Conservation (phyloP, 1,139 yeast species). For the Zygosaccharomyces pseudobailii region DNA sequence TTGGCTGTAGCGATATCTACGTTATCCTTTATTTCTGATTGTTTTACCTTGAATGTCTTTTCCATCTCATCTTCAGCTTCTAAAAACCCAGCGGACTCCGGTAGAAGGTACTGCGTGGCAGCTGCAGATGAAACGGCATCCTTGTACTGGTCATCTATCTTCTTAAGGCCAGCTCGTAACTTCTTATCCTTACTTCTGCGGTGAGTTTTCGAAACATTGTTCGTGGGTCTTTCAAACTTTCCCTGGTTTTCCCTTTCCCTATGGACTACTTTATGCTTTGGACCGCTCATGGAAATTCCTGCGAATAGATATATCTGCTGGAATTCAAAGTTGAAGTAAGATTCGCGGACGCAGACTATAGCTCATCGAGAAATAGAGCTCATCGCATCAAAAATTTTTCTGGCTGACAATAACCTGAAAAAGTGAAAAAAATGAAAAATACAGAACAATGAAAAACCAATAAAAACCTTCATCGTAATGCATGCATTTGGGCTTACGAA, state of each 20-base stretch:
- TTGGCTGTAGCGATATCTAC: conserved; percentile 75
- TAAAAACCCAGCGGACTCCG: conserved; percentile 77
- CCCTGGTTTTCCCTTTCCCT: conserved; percentile 25
- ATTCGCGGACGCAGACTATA: neutral
- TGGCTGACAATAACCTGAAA: neutral
- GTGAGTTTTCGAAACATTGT: conserved; percentile 14
- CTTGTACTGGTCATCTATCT: conserved; percentile 66
- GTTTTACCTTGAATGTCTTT: conserved; percentile 78
- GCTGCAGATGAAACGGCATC: conserved; percentile 80
- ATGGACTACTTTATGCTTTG: conserved; percentile 5
- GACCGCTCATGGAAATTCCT: conserved; percentile 7
- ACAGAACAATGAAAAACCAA: neutral
- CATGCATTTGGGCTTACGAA: no score
- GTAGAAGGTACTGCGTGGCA: conserved; percentile 76
- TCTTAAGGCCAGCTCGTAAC: conserved; percentile 58
- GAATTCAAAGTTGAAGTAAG: no score
- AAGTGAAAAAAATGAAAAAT: conserved; percentile 3
- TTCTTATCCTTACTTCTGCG: conserved; percentile 49
- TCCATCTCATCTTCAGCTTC: conserved; percentile 93
- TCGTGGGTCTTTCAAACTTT: conserved; percentile 30
- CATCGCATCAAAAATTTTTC: conserved; percentile 10
- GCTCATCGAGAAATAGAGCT: conserved; percentile 5
- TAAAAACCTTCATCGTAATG: no score
- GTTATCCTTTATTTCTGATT: conserved; percentile 68
- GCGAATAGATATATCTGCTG: no score